Evolutionary conservation across 257 asterid genomes (phyloP), one percentile per base, ranked within the genome.

Genomic region (Eucommia ulmoides): DNA sequence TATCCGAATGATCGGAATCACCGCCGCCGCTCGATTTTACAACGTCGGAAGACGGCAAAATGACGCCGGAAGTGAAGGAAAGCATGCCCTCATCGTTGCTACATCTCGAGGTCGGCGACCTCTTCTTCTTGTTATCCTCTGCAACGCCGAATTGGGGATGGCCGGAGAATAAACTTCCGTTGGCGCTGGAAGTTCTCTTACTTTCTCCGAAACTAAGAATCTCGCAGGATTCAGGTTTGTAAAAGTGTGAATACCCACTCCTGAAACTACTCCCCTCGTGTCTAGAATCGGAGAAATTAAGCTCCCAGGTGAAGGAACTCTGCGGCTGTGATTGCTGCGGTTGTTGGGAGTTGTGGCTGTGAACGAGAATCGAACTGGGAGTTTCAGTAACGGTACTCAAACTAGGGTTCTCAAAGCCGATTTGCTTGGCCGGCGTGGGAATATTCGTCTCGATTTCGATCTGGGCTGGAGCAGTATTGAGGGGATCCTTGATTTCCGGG

Each of bases 191-290:
- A 35, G 3, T 11, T 35, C 44, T 35, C 44, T 35, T 33, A 33
- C 64, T 54, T 42, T 72, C 84, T 3, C 84, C 76, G 24, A 86
- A 86, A 55, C 64, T 78, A 64, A 83, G 50, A 20, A 80, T 72
- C 65, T 83, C 93, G 8, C 77, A 78, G 0, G 79, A 55, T 51
- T 84, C 93, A 3, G 76, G 78, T 78, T 79, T 77, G 21, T 80
- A 75, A 8, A 44, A 41, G 19, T 22, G 21, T 7, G 51, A 16
- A 41, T 26, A 66, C 26, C 45, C 71, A 10, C 64, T 63, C 20
- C 57, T 51, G 20, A 23, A 65, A 41, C 74, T 71, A 45, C 51
- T 55, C 1, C 76, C 71, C 35, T 71, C 81, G 29, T 57, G 61
- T 4, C 79, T 75, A 18, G 56, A 76, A 23, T 73, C 86, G 0